Percentiles rank a stretch among this genome's conserved stretches.
phyloP scores from a whole-genome alignment of 2,329 filamentous ascomycete genomes.

The Trichoderma atrobrunneum region DNA sequence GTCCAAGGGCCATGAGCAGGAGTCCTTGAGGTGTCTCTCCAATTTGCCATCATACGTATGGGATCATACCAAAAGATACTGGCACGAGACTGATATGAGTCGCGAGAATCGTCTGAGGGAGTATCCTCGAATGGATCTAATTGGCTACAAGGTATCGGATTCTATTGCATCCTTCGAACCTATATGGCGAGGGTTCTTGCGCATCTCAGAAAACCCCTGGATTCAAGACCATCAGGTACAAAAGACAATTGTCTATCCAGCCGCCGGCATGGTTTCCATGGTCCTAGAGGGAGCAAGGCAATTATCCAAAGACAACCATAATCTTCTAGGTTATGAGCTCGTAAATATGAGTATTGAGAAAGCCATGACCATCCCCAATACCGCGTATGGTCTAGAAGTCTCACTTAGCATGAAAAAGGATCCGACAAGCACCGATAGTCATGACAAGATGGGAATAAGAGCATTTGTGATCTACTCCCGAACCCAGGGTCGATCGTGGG shows the following conservation, averaged over 20 bases:
- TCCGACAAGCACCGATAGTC: not conserved
- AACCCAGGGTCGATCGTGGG: constrained; percentile 39
- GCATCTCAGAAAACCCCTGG: constrained; percentile 51
- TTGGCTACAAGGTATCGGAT: constrained; percentile 46
- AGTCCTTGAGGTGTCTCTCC: constrained; percentile 35
- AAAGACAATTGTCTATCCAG: constrained; percentile 50
- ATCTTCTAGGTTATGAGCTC: constrained; percentile 42
- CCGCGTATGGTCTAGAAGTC: constrained; percentile 48
- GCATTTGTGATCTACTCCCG: constrained; percentile 49
- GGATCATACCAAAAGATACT: constrained; percentile 52
- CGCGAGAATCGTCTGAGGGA: constrained; percentile 43
- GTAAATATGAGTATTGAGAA: constrained; percentile 46
- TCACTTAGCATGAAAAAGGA: constrained; percentile 43
- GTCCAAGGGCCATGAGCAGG: constrained; percentile 20
- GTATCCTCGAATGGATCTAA: constrained; percentile 48
- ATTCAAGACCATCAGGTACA: constrained; percentile 51
- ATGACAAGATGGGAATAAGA: not conserved
- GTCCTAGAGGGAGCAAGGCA: constrained; percentile 47
- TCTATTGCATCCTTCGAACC: constrained; percentile 43
- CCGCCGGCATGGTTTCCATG: constrained; percentile 50
- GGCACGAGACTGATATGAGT: constrained; percentile 51
- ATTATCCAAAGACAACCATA: constrained; percentile 27
- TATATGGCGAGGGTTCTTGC: constrained; percentile 49
- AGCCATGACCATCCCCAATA: constrained; percentile 50
- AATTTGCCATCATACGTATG: constrained; percentile 53